These are phyloP conservation scores for Dunaliella salina DNA, from an alignment of 163 green algal genomes.

Conservation along the genomic window DNA sequence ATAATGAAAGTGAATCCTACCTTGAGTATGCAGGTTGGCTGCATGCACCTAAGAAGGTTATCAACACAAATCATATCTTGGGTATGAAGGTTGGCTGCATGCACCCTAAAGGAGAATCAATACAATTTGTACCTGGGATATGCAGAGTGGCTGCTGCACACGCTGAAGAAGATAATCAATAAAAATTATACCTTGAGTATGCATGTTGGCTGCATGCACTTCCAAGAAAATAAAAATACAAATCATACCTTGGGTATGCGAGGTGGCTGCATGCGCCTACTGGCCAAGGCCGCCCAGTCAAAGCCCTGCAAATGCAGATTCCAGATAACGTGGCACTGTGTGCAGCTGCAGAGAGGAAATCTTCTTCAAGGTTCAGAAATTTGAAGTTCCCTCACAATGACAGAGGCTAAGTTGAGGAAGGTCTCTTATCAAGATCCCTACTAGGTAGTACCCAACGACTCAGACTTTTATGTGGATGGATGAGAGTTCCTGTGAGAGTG, in stretches of 20 bases:
- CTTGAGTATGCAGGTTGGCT: neutral
- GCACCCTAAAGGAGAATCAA: neutral
- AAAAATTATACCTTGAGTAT: neutral
- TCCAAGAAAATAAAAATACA: neutral
- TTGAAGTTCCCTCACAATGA: too few species aligned
- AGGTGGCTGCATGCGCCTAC: neutral
- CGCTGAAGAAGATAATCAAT: too few species aligned
- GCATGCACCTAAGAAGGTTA: neutral
- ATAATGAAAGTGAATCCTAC: neutral
- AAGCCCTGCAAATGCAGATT: neutral
- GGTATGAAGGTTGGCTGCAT: neutral
- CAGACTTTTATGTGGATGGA: too few species aligned
- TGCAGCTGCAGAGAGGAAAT: too few species aligned
- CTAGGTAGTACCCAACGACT: too few species aligned
- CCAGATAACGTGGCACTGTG: too few species aligned
- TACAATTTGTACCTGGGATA: neutral
- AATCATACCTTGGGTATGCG: neutral
- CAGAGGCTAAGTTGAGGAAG: too few species aligned
- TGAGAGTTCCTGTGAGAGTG: too few species aligned
- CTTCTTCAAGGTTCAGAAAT: too few species aligned
- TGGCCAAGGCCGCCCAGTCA: neutral
- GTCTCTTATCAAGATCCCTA: too few species aligned
- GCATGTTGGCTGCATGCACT: neutral
- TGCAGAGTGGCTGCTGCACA: neutral
- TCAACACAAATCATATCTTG: neutral